Base-by-base conservation (phyloP, 805 yeast genomes). In the Candida ficus region DNA sequence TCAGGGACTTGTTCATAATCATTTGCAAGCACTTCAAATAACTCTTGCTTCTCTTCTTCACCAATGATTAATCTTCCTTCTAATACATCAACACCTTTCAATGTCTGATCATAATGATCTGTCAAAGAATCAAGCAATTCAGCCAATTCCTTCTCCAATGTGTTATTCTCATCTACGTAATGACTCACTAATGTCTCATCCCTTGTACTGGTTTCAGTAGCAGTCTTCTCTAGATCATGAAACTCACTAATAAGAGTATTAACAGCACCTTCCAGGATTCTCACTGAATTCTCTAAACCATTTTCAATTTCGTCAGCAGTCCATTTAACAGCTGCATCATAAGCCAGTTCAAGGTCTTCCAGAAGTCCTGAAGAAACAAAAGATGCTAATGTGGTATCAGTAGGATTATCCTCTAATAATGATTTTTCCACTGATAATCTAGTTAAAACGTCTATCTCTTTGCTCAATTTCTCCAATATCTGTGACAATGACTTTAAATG, bases 31-130 rank as follows among this genome's bases (percentile, higher is more conserved):
- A 80, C 75, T 2, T 64, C 57, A 14, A 68, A 58, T 12, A 76
- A 55, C 48, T 74, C 70, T 21, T 49, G 38, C 43, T 63, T 63
- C 39, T 65, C 70, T 1, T 43, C 50, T 7, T 44, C 54, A 4
- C 57, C 41, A 0, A 57, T 46, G 1, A 59, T 53, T n/a, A 63
- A 55, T 18, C 57, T 52, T n/a, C 71, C 60, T 7, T 66, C 45
- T 0, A 37, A 35, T 13, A 64, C 49, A 5, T 62, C 61, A 3
- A 64, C 53, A 9, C 76, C 83, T 45, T 73, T 63, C 11, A 64
- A 50, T 49, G 95, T 84, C 55, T 85, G 88, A 58, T 89, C 96
- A 52, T 80, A 87, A 62, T 89, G 96, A 39, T 76, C 76, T 10
- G 95, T 82, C 35, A 89, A 64, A 52, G 89, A 76, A 41, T 78